A percentile compares a stretch with the other conserved stretches of the same genome.
These are phyloP conservation scores for Bassia scoparia DNA, from an alignment of 148 eudicot species.

Conservation along the genomic window DNA sequence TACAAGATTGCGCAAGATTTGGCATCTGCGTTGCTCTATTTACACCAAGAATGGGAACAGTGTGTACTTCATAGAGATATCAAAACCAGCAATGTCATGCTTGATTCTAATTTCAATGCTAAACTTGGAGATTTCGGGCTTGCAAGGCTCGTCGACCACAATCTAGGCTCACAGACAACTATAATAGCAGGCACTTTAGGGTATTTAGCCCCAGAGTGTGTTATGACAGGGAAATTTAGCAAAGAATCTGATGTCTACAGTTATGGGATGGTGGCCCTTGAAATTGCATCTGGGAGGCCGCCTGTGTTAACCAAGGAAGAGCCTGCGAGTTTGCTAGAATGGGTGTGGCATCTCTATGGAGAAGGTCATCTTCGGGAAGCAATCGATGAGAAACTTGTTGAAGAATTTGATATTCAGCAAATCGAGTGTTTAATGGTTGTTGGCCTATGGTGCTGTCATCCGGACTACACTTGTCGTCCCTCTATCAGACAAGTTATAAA, in stretches of 20 bases:
- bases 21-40: slow-evolving; percentile 47
- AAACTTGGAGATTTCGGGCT: slow-evolving; percentile 65
- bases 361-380: slow-evolving; percentile 28
- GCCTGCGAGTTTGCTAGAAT: slow-evolving; percentile 29
- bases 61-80: slow-evolving; percentile 53
- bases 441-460: slow-evolving; percentile 53
- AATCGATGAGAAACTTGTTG: slow-evolving; percentile 30
- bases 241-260: slow-evolving; percentile 50
- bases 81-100: slow-evolving; percentile 58
- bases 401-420: slow-evolving; percentile 31
- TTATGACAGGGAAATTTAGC: slow-evolving; percentile 36
- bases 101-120: slow-evolving; percentile 46
- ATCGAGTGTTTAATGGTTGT: slow-evolving; percentile 41
- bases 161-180: slow-evolving; percentile 36
- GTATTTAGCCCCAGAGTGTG: slow-evolving; percentile 47
- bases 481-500: slow-evolving; percentile 43
- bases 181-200: slow-evolving; percentile 48
- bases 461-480: slow-evolving; percentile 39
- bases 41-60: no score
- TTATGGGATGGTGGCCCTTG: slow-evolving; percentile 48
- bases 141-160: slow-evolving; percentile 49
- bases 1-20: slow-evolving; percentile 39
- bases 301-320: slow-evolving; percentile 14
- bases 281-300: slow-evolving; percentile 45
- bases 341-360: slow-evolving; percentile 50